A percentile compares a stretch with the other conserved stretches of the same genome.
phyloP scores from a whole-genome alignment of 1,139 yeast species.

The Blastobotrys ciferrii region DNA sequence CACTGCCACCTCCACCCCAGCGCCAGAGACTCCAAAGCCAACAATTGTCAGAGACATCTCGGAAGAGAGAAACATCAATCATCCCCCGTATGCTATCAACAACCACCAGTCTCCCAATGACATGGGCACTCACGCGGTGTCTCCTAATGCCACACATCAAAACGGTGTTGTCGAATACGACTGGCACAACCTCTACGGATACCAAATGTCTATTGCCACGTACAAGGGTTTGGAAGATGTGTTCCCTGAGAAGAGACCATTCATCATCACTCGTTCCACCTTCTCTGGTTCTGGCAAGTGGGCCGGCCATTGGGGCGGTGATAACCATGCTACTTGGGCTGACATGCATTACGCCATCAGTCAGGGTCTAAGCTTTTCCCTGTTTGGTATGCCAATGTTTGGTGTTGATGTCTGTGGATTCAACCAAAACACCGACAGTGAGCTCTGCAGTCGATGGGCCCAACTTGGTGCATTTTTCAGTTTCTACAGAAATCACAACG shows the following conservation, averaged over 20 bases:
- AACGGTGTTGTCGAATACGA: constrained; percentile 39
- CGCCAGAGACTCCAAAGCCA: constrained; percentile 24
- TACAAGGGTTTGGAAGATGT: constrained; percentile 15
- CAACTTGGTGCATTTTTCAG: constrained; percentile 25
- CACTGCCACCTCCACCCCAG: constrained; percentile 14
- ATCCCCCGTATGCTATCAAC: constrained; percentile 38
- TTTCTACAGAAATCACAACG: constrained; percentile 24
- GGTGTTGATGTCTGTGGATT: constrained; percentile 27
- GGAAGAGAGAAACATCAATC: constrained; percentile 36
- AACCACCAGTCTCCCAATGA: constrained; percentile 27
- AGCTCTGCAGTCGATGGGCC: constrained; percentile 24
- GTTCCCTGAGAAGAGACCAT: constrained; percentile 23
- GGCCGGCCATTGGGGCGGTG: constrained; percentile 30
- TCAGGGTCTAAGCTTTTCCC: constrained; percentile 21
- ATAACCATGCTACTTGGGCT: constrained; percentile 24
- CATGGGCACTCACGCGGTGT: constrained; percentile 35
- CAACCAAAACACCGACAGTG: constrained; percentile 18
- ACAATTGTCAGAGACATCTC: constrained; percentile 28
- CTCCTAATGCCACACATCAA: constrained; percentile 38
- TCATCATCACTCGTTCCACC: constrained; percentile 23
- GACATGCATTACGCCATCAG: constrained; percentile 19
- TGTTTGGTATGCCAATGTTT: constrained; percentile 25
- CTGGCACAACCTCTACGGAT: constrained; percentile 24
- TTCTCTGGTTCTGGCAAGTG: constrained; percentile 23
- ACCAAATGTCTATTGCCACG: constrained; percentile 18